Base-by-base conservation (phyloP, 1,139 yeast species). In the Debaryomycetaceae sp. region DNA sequence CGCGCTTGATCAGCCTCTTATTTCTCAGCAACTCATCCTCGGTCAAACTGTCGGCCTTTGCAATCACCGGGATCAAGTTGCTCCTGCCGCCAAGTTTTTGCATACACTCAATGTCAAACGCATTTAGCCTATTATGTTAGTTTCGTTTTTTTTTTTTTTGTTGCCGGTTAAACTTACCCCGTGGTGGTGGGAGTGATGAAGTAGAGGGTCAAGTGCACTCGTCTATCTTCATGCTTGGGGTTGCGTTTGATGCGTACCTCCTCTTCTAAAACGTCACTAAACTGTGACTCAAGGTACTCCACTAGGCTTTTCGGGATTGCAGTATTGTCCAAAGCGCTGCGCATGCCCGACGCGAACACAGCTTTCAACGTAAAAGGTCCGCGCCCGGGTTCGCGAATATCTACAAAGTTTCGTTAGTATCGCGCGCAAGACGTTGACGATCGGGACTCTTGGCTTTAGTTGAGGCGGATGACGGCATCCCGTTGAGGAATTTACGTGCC, bases 151-250 rank as follows among this genome's bases (percentile, higher is more conserved):
- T 11, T 19, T 19, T 19, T 19, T 5, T 12, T 20, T 14, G 5
- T 25, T 25, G 27, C 27, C 6, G 16, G 15, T 16, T 13, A 15
- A 28, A 45, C 49, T 4, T 39, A 45, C 14, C 78, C 78, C 43
- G 67, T 73, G 17, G 75, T 69, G 1, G 74, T 75, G 13, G 84
- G 75, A 34, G 71, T 65, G 25, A 81, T 58, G 43, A 80, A 77
- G 46, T 78, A 77, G 25, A 80, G 46, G 32, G 79, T 73, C 15
- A 68, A 80, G 51, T 81, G 88, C 26, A 81, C 73, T 39, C 86
- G 57, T 15, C 70, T 67, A 49, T 81, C 88, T 35, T 60, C 64
- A 35, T 63, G 61, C 33, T 63, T 60, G 9, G 78, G 67, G 40
- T 71, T 69, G 48, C 88, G 65, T 39, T 71, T 61, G 28, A 80